Evolutionary conservation across 2,329 filamentous ascomycete species (phyloP).

Genomic region (Trichoderma sp.): DNA sequence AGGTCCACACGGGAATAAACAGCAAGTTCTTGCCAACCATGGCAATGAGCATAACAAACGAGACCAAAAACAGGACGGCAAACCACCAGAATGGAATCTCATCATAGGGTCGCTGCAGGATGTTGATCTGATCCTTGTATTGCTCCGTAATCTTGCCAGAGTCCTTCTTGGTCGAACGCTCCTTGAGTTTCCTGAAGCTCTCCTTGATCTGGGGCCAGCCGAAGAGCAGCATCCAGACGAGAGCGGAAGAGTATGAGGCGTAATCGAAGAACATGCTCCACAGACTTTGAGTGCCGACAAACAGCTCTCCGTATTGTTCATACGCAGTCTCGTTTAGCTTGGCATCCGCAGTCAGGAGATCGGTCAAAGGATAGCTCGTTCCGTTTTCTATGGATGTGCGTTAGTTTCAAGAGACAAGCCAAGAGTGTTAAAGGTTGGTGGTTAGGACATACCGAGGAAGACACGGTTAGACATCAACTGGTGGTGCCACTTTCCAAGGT

Average conservation of each 20-base stretch:
- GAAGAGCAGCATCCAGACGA: conserved; percentile 59
- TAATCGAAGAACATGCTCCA: conserved; percentile 62
- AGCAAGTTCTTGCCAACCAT: conserved; percentile 51
- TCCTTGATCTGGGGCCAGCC: conserved; percentile 48
- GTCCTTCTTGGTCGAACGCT: conserved; percentile 33
- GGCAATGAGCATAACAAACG: conserved; percentile 49
- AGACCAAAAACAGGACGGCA: conserved; percentile 45
- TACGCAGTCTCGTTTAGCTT: conserved; percentile 50
- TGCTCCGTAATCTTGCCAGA: conserved; percentile 49
- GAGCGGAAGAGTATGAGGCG: conserved; percentile 55
- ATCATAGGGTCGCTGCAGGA: conserved; percentile 55
- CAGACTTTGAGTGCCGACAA: conserved; percentile 55
- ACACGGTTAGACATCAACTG: conserved; percentile 58
- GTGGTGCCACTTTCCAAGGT: conserved; percentile 50
- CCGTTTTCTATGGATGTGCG: conserved; percentile 29
- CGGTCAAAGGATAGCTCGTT: conserved; percentile 34
- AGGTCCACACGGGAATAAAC: conserved; percentile 60
- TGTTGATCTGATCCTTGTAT: conserved; percentile 58
- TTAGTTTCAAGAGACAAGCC: neutral
- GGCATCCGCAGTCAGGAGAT: conserved; percentile 35
- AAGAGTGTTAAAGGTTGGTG: no score
- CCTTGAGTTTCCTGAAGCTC: conserved; percentile 44
- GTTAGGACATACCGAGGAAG: conserved; percentile 43
- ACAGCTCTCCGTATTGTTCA: conserved; percentile 51
- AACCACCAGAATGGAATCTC: conserved; percentile 63